Conservation (phyloP, 345 rosid genomes). For the Trapa bicornis region DNA sequence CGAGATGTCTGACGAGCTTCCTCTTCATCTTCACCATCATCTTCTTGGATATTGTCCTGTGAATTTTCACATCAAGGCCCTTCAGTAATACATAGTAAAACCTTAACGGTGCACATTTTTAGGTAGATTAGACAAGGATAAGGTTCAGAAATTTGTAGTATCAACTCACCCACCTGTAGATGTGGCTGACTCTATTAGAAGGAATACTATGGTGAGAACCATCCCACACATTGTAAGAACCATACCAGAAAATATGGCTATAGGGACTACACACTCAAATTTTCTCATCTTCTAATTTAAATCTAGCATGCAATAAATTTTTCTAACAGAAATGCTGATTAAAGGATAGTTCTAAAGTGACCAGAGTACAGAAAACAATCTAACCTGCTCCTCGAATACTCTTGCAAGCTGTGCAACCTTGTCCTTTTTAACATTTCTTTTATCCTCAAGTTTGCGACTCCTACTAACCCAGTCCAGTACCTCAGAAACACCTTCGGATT, state of each 20-base stretch:
- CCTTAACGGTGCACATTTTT: neutral
- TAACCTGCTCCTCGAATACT: conserved; percentile 86
- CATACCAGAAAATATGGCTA: too few species aligned
- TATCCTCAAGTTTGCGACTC: conserved; percentile 71
- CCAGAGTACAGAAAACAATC: neutral
- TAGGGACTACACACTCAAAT: too few species aligned
- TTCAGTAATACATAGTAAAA: neutral
- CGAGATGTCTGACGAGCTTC: conserved; percentile 26
- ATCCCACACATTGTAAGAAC: too few species aligned
- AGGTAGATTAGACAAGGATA: too few species aligned
- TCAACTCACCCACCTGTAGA: too few species aligned
- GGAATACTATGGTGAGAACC: too few species aligned
- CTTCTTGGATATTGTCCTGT: conserved; percentile 69
- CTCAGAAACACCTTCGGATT: conserved; percentile 51
- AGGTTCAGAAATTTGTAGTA: too few species aligned
- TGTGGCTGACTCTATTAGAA: too few species aligned
- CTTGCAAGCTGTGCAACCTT: conserved; percentile 67
- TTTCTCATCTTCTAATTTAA: too few species aligned
- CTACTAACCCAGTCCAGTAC: conserved; percentile 60
- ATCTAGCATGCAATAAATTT: too few species aligned
- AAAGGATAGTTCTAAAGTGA: neutral
- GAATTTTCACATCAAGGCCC: conserved; percentile 3
- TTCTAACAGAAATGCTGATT: too few species aligned
- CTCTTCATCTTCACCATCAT: conserved; percentile 60
- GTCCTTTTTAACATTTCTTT: conserved; percentile 57